Evolutionary conservation across 306 rosid species (phyloP).

Genomic region (Sechiopsis laciniata): DNA sequence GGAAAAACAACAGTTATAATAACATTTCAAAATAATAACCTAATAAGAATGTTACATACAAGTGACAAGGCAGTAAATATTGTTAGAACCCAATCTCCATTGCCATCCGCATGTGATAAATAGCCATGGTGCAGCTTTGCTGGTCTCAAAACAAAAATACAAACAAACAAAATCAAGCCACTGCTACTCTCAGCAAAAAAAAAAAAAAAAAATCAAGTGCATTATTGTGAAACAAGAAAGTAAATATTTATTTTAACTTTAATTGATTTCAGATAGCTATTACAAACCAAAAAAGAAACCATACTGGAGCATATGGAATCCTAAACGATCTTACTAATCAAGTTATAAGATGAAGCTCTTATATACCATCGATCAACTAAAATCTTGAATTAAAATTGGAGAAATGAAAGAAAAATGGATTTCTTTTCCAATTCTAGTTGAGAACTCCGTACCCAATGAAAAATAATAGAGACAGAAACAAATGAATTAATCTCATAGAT

Average conservation of each 20-base stretch:
- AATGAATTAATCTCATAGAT: neutral
- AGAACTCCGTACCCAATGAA: neutral
- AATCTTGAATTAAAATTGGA: neutral
- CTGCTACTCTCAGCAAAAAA: neutral
- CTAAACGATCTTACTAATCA: neutral
- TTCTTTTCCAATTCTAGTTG: neutral
- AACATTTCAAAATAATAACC: neutral
- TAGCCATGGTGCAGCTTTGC: slow-evolving; percentile 93
- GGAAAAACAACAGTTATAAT: neutral
- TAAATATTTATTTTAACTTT: neutral
- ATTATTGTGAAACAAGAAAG: neutral
- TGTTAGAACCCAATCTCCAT: slow-evolving; percentile 94
- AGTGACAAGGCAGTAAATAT: slow-evolving; percentile 79
- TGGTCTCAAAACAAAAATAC: slow-evolving; percentile 30
- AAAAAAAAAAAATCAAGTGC: neutral
- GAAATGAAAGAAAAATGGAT: neutral
- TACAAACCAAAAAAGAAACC: neutral
- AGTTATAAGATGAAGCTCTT: neutral
- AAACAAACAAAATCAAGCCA: slow-evolving; percentile 6
- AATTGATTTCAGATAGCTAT: neutral
- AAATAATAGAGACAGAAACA: neutral
- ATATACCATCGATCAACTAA: neutral
- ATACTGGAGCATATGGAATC: neutral
- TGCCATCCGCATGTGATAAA: slow-evolving; percentile 88
- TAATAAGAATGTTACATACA: slow-evolving; percentile 43